phyloP scores from a whole-genome alignment of 257 asterid genomes.

The Craterostigma plantagineum region DNA sequence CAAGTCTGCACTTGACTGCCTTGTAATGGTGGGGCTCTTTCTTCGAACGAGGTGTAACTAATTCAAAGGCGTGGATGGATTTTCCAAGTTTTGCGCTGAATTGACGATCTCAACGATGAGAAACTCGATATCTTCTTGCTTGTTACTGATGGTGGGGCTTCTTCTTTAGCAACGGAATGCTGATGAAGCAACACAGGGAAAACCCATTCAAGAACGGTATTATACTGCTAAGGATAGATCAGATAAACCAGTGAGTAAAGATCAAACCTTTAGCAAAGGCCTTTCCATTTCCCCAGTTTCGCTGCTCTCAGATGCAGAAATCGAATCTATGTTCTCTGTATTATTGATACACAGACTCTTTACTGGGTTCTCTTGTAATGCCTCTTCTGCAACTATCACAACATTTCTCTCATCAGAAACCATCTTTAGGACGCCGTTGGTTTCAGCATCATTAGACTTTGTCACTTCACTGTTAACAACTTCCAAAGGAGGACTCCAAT shows the following conservation, averaged over 20 bases:
- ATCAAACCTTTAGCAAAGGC: too few relatives aligned
- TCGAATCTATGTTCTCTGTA: background rate
- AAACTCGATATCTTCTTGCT: conserved; percentile 45
- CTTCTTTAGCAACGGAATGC: conserved; percentile 21
- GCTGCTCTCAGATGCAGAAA: too few relatives aligned
- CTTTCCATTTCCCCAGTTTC: too few relatives aligned
- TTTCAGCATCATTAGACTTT: too few relatives aligned
- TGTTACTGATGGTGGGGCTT: conserved; percentile 27
- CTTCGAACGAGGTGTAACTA: conserved; percentile 27
- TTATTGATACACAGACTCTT: too few relatives aligned
- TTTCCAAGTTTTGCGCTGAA: conserved; percentile 31
- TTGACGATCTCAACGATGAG: conserved; percentile 43
- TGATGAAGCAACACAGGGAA: conserved; percentile 18
- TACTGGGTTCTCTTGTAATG: too few relatives aligned
- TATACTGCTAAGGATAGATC: background rate
- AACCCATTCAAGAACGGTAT: background rate
- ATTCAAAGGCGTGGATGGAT: conserved; percentile 31
- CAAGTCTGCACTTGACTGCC: conserved; percentile 15
- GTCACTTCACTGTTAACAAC: too few relatives aligned
- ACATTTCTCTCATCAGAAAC: too few relatives aligned
- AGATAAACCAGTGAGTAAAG: too few relatives aligned
- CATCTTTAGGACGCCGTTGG: too few relatives aligned
- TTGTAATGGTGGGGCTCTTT: conserved; percentile 17
- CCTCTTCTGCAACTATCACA: too few relatives aligned
- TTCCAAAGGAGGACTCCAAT: too few relatives aligned